These are phyloP conservation scores for Starmerella bombi DNA, from an alignment of 805 yeast species.

Conservation along the genomic window DNA sequence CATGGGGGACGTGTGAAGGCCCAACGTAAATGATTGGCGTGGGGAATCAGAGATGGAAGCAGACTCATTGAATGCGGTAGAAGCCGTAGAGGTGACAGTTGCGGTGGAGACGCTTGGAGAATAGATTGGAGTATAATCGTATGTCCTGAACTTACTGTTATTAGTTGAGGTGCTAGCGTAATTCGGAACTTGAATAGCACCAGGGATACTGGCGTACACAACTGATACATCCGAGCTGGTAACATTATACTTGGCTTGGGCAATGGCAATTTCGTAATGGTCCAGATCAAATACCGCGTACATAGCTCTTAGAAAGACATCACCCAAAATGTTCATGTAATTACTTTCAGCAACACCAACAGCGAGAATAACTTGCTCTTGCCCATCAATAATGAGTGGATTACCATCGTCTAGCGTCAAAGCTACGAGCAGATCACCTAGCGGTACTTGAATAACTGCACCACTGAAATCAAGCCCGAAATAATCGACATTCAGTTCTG, in stretches of 20 bases:
- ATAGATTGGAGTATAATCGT: conserved; percentile 6
- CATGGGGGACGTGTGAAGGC: neutral
- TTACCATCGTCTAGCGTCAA: conserved; percentile 9
- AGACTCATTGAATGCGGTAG: neutral
- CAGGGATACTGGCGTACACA: conserved; percentile 15
- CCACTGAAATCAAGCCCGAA: conserved; percentile 26
- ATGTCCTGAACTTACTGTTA: conserved; percentile 4
- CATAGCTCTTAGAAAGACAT: conserved; percentile 49
- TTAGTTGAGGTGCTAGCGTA: conserved; percentile 13
- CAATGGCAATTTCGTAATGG: conserved; percentile 43
- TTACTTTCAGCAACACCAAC: conserved; percentile 24
- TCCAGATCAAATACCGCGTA: conserved; percentile 62
- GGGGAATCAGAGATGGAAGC: no score
- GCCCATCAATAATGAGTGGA: conserved; percentile 27
- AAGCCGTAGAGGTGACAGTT: neutral
- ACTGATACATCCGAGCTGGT: conserved; percentile 13
- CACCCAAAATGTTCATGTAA: conserved; percentile 42
- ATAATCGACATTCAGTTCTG: conserved; percentile 26
- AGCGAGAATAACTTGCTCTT: conserved; percentile 20
- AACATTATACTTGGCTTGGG: conserved; percentile 32
- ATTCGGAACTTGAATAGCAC: conserved; percentile 12
- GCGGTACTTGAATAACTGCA: conserved; percentile 20
- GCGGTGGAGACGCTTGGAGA: no score
- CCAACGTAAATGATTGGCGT: neutral
- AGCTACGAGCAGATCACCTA: conserved; percentile 9